These are phyloP conservation scores for Pterocarpus santalinus DNA, from an alignment of 306 rosid species.

Conservation along the genomic window DNA sequence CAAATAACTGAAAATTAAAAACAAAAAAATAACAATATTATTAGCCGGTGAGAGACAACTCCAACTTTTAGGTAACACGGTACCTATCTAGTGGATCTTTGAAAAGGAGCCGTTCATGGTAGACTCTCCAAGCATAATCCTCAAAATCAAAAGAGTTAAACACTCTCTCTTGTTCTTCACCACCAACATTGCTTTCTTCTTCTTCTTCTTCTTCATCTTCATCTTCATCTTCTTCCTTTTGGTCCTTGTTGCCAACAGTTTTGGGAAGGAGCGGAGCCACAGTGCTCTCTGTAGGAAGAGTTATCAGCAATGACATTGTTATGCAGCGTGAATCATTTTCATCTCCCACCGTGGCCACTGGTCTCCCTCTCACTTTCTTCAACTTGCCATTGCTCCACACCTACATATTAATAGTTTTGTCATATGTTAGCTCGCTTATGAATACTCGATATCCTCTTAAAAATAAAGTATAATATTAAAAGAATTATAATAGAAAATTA, in stretches of 20 bases:
- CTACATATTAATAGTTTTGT: conserved; percentile 41
- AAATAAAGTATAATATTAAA: neutral
- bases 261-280: conserved; percentile 66
- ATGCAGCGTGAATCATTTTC: conserved; percentile 51
- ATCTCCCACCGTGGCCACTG: conserved; percentile 53
- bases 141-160: conserved; percentile 78
- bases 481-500: neutral
- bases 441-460: neutral
- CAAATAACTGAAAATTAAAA: neutral
- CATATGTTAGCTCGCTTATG: too few relatives aligned
- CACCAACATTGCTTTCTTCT: conserved; percentile 5
- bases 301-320: conserved; percentile 74
- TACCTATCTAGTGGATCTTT: conserved; percentile 78
- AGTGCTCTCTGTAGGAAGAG: conserved; percentile 70
- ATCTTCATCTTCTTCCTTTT: conserved; percentile 38
- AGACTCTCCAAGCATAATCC: conserved; percentile 88
- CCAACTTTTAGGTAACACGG: conserved; percentile 50
- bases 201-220: conserved; percentile 46
- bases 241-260: neutral
- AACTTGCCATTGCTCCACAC: conserved; percentile 93
- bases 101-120: conserved; percentile 67
- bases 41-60: neutral
- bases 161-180: conserved; percentile 32
- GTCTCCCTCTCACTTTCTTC: conserved; percentile 88
- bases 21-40: neutral